phyloP scores from a whole-genome alignment of 2,329 filamentous ascomycete genomes.

The Pseudogymnoascus pannorum region DNA sequence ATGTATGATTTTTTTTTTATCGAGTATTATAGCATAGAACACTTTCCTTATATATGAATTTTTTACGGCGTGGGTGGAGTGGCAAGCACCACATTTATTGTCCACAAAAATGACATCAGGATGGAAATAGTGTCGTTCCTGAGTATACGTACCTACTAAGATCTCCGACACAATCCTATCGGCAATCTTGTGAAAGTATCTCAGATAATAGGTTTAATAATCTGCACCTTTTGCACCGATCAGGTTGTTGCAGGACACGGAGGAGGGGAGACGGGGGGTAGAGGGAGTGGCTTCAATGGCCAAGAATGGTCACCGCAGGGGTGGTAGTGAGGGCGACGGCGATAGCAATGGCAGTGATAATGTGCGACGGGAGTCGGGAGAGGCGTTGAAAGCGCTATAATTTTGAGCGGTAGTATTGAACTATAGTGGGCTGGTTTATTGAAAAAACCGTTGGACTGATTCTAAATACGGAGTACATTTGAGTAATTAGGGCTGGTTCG shows the following conservation, averaged over 20 bases:
- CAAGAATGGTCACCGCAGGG: background rate
- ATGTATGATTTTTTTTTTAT: background rate
- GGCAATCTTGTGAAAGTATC: background rate
- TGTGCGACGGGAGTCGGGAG: background rate
- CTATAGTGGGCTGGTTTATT: background rate
- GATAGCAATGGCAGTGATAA: background rate
- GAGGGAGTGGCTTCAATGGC: background rate
- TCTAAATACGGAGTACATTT: no score
- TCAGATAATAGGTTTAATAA: background rate
- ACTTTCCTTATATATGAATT: background rate
- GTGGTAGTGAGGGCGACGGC: background rate
- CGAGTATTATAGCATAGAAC: background rate
- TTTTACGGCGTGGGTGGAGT: background rate
- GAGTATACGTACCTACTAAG: background rate
- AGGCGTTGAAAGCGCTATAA: background rate
- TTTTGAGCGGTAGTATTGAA: background rate
- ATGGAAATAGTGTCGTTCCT: background rate
- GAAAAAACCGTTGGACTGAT: background rate
- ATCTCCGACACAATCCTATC: background rate
- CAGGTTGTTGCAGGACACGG: background rate
- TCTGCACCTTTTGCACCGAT: background rate
- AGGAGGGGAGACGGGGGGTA: background rate
- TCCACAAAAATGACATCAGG: slow-evolving; percentile 8
- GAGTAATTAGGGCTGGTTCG: background rate
- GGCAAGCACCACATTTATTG: background rate